Evolutionary conservation across 768 basidiomycete species (phyloP).

Genomic region (Tricholoma flavovirens): DNA sequence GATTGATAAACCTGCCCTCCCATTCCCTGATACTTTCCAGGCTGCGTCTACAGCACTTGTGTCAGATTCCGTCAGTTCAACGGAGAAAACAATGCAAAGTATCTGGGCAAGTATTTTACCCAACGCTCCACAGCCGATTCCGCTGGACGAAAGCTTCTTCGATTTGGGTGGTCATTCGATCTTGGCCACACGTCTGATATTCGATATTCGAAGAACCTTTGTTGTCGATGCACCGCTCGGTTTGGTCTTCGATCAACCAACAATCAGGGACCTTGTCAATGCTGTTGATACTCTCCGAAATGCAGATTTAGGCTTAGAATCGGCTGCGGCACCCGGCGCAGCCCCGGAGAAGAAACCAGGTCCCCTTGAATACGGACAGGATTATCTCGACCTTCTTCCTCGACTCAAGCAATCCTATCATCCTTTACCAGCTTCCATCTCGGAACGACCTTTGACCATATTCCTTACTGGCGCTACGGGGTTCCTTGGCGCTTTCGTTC

Average conservation of each 20-base stretch:
- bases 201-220: slow-evolving; percentile 91
- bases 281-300: slow-evolving; percentile 73
- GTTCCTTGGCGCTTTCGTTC: slow-evolving; percentile 91
- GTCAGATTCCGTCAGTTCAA: slow-evolving; percentile 46
- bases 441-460: slow-evolving; percentile 54
- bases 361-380: slow-evolving; percentile 70
- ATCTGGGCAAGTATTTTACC: slow-evolving; percentile 85
- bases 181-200: slow-evolving; percentile 93
- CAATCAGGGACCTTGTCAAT: slow-evolving; percentile 67
- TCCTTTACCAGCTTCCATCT: slow-evolving; percentile 53
- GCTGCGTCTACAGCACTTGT: slow-evolving; percentile 35
- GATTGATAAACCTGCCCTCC: slow-evolving; percentile 96
- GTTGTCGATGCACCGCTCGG: slow-evolving; percentile 88
- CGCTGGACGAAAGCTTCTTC: slow-evolving; percentile 93
- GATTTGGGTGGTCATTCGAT: slow-evolving; percentile 99
- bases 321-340: neutral
- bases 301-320: slow-evolving; percentile 64
- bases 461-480: slow-evolving; percentile 98
- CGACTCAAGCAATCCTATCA: slow-evolving; percentile 58
- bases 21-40: slow-evolving; percentile 95
- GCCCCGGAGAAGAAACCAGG: slow-evolving; percentile 17
- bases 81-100: slow-evolving; percentile 73
- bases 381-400: slow-evolving; percentile 59
- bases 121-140: slow-evolving; percentile 68
- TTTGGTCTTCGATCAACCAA: slow-evolving; percentile 87